Evolutionary conservation across 1,139 yeast species (phyloP).

Genomic region (Yamadazyma friedrichii): DNA sequence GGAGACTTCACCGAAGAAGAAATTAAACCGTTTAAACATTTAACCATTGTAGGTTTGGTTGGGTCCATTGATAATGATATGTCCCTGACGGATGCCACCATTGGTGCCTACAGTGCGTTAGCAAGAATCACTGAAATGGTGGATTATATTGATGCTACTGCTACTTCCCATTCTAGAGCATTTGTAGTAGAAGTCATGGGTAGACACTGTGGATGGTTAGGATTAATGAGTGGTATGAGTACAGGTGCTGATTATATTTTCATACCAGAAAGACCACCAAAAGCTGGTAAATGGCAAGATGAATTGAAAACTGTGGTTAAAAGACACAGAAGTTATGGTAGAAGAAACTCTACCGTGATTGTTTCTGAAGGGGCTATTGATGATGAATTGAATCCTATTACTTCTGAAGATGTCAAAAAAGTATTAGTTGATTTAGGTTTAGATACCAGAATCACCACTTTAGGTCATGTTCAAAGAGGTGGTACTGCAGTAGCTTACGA

Average conservation of each 20-base stretch:
- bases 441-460: slow-evolving; percentile 75
- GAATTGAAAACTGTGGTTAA: slow-evolving; percentile 64
- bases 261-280: slow-evolving; percentile 76
- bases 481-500: slow-evolving; percentile 84
- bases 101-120: slow-evolving; percentile 76
- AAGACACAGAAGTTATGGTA: slow-evolving; percentile 68
- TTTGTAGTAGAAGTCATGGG: slow-evolving; percentile 91
- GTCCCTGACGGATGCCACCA: slow-evolving; percentile 80
- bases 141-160: slow-evolving; percentile 82
- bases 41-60: slow-evolving; percentile 75
- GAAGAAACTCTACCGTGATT: slow-evolving; percentile 75
- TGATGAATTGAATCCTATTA: slow-evolving; percentile 61
- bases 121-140: slow-evolving; percentile 77
- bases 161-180: slow-evolving; percentile 79
- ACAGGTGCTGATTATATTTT: slow-evolving; percentile 80
- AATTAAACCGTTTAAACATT: slow-evolving; percentile 50
- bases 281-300: slow-evolving; percentile 59
- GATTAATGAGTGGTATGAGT: slow-evolving; percentile 78
- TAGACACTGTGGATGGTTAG: slow-evolving; percentile 87
- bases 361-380: slow-evolving; percentile 86
- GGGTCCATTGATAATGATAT: slow-evolving; percentile 85
- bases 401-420: slow-evolving; percentile 64
- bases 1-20: slow-evolving; percentile 52
- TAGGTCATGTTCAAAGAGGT: slow-evolving; percentile 87
- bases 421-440: slow-evolving; percentile 70